Base-by-base conservation (phyloP, 2,329 filamentous ascomycete genomes). In the Penicillium sclerotigenum region DNA sequence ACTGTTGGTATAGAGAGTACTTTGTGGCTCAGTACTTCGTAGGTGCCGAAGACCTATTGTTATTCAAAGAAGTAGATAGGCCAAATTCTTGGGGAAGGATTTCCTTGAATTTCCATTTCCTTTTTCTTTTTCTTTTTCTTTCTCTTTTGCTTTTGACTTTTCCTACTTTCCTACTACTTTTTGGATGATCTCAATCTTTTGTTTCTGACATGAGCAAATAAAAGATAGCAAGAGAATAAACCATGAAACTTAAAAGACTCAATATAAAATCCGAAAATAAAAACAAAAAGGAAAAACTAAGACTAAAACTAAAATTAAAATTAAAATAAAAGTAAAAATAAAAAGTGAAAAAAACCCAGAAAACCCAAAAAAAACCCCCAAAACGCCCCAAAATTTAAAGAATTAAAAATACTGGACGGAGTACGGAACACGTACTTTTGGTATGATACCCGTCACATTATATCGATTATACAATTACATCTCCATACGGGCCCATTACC, bases 401-500 rank as follows among this genome's bases (percentile, higher is more conserved):
- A 36, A 36, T 18, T 37, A 18, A 10, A 37, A 37, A 37, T 37
- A 37, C 28, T n/a, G 26, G 2, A 28, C 9, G 26, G 26, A 5
- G 26, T 49, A n/a, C n/a, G n/a, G n/a, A n/a, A n/a, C n/a, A 45
- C 29, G 34, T 38, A 40, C 28, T 29, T 42, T 2, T 38, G 13
- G 42, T 50, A 47, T 40, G 41, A 20, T 33, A 57, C 33, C 29
- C 29, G 46, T 55, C 52, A 55, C 41, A 56, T 56, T 47, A 47
- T 46, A 47, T 47, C 40, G n/a, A n/a, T n/a, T n/a, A n/a, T n/a
- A n/a, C n/a, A n/a, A 31, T 16, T 31, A 45, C 42, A 29, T 22
- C 4, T 42, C 40, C 40, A 41, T 63, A 63, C 57, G 28, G 49
- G 20, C 41, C 37, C 54, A 59, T 52, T 58, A 58, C 59, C 36